These are phyloP conservation scores for Calonectria leucothoes DNA, from an alignment of 2,329 filamentous ascomycete genomes.

Conservation along the genomic window DNA sequence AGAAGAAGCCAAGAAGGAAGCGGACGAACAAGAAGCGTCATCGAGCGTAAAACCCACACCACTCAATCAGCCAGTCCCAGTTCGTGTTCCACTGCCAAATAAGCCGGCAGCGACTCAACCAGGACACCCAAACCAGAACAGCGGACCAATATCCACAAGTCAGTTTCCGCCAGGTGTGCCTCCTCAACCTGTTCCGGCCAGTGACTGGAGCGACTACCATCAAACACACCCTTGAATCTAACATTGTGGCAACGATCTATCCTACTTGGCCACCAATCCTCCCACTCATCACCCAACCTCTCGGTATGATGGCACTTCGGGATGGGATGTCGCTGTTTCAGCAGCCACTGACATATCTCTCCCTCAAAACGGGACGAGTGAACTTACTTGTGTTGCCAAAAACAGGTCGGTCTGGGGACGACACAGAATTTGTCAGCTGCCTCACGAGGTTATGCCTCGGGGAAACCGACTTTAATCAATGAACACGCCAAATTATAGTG, in stretches of 20 bases:
- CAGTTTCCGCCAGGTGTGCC: not conserved
- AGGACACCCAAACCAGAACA: not conserved
- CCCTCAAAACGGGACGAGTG: not conserved
- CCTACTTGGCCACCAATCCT: not conserved
- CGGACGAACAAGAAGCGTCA: slow-evolving; percentile 1
- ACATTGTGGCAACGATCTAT: no score
- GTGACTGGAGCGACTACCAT: not conserved
- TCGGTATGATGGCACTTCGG: not conserved
- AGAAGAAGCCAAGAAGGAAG: slow-evolving; percentile 30
- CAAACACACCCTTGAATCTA: not conserved
- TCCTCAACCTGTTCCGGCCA: not conserved
- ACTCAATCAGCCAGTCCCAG: not conserved
- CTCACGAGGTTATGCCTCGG: not conserved
- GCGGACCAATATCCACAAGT: not conserved
- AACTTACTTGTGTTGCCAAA: not conserved
- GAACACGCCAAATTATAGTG: slow-evolving; percentile 16
- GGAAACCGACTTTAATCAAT: slow-evolving; percentile 2
- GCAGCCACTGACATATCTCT: not conserved
- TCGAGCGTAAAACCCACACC: not conserved
- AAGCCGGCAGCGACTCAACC: not conserved
- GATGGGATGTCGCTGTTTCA: not conserved
- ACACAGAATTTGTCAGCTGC: not conserved
- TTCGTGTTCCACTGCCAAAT: not conserved
- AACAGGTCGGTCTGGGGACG: not conserved
- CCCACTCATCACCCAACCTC: no score